Conservation (phyloP, 1,284 basidiomycete genomes). For the Wolfiporia cocos region DNA sequence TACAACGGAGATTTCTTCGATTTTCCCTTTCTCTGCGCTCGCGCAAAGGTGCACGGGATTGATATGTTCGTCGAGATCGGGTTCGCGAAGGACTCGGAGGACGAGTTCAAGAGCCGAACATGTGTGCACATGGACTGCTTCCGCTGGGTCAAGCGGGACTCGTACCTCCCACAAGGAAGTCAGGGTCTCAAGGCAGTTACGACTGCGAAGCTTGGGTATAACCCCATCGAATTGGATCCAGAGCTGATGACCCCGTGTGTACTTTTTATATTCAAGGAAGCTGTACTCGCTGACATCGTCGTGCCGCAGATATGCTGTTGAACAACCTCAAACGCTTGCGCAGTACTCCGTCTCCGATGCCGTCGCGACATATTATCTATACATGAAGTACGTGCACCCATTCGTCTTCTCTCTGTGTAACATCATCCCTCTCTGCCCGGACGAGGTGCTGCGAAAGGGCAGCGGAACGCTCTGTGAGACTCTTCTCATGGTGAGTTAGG, state of each 20-base stretch:
- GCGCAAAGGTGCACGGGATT: constrained; percentile 86
- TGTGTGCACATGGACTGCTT: constrained; percentile 99
- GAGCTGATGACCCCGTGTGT: constrained; percentile 97
- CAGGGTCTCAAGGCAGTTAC: constrained; percentile 99
- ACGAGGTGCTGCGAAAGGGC: constrained; percentile 96
- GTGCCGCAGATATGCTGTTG: constrained; percentile 79
- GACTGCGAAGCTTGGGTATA: constrained; percentile 93
- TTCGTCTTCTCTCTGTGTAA: constrained; percentile 99
- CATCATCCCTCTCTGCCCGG: constrained; percentile 96
- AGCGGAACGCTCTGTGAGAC: constrained; percentile 97
- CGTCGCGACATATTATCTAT: constrained; percentile 98
- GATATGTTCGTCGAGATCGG: constrained; percentile 97
- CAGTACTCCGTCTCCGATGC: constrained; percentile 99
- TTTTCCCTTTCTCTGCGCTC: constrained; percentile 94
- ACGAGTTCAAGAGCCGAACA: constrained; percentile 92
- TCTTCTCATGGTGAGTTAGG: constrained; percentile 81
- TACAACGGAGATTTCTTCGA: constrained; percentile 99
- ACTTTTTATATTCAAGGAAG: not conserved
- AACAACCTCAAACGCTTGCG: constrained; percentile 92
- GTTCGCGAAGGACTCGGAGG: constrained; percentile 87
- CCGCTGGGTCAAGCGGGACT: constrained; percentile 99
- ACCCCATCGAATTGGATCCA: constrained; percentile 96
- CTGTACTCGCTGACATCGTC: not conserved
- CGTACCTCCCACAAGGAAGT: constrained; percentile 98
- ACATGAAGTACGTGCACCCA: constrained; percentile 99